Evolutionary conservation across 2,329 filamentous ascomycete genomes (phyloP).

Genomic region (Chrysoporthe deuterocubensis): DNA sequence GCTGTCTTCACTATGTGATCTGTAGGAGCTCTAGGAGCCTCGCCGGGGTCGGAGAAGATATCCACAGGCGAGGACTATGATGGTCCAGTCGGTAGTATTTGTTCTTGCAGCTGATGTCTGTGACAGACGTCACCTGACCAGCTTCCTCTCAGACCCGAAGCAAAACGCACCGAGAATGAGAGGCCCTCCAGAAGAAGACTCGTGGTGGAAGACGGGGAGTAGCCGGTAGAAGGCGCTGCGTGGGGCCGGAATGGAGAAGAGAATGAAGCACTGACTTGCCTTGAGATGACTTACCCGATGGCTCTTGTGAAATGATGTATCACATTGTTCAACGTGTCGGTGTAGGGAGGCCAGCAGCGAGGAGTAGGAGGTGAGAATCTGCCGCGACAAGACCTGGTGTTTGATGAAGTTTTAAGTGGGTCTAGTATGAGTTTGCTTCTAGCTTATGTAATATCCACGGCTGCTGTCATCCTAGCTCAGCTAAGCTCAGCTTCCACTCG

Average conservation of each 20-base stretch:
- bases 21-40: constrained; percentile 41
- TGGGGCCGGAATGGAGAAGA: neutral
- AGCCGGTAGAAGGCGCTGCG: constrained; percentile 29
- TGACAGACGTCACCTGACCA: constrained; percentile 29
- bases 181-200: constrained; percentile 36
- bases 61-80: constrained; percentile 41
- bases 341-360: too few species aligned
- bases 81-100: constrained; percentile 35
- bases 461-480: neutral
- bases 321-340: neutral
- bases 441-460: neutral
- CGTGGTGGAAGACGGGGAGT: constrained; percentile 28
- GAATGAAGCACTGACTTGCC: neutral
- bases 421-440: neutral
- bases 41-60: constrained; percentile 35
- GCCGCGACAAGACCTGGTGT: neutral
- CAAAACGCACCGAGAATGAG: constrained; percentile 38
- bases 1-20: constrained; percentile 8
- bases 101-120: constrained; percentile 36
- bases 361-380: neutral
- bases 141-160: constrained; percentile 34
- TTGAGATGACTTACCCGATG: constrained; percentile 4
- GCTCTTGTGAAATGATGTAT: neutral
- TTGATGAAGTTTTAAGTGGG: neutral
- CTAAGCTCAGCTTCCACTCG: constrained; percentile 6